phyloP scores from a whole-genome alignment of 495 filamentous ascomycete species.

The Glonium stellatum region DNA sequence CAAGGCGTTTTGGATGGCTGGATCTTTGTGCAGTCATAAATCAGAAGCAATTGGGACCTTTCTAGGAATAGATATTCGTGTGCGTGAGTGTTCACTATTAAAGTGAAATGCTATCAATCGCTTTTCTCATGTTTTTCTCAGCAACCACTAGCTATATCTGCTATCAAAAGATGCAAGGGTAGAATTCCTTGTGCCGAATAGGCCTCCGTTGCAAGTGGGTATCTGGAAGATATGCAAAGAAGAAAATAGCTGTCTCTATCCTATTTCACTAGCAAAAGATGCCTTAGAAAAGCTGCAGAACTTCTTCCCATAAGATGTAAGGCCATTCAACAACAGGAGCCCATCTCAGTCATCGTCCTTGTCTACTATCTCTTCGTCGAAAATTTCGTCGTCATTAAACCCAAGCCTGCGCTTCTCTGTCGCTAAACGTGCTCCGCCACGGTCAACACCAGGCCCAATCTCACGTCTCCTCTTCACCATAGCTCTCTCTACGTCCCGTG shows the following conservation, averaged over 20 bases:
- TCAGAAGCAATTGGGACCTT: not conserved
- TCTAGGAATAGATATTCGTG: not conserved
- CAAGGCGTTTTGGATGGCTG: not conserved
- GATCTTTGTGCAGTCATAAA: not conserved
- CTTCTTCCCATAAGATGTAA: too few relatives aligned
- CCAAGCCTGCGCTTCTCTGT: constrained; percentile 36
- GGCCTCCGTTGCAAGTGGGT: not conserved
- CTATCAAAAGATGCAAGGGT: too few relatives aligned
- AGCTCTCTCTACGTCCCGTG: constrained; percentile 34
- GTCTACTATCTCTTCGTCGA: constrained; percentile 35
- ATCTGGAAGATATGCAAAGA: not conserved
- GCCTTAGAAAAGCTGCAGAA: not conserved
- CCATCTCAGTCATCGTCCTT: constrained; percentile 19
- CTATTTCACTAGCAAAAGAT: not conserved
- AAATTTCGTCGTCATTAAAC: constrained; percentile 42
- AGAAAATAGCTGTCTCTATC: not conserved
- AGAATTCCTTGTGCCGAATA: too few relatives aligned
- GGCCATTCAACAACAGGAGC: too few relatives aligned
- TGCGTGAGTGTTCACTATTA: not conserved
- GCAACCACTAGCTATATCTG: too few relatives aligned
- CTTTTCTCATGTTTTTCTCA: too few relatives aligned
- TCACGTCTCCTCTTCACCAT: constrained; percentile 42
- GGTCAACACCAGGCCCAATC: constrained; percentile 45
- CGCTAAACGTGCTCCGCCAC: constrained; percentile 40
- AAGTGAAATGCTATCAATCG: too few relatives aligned